Conservation (phyloP, 345 rosid genomes). For the Salix dunnii region DNA sequence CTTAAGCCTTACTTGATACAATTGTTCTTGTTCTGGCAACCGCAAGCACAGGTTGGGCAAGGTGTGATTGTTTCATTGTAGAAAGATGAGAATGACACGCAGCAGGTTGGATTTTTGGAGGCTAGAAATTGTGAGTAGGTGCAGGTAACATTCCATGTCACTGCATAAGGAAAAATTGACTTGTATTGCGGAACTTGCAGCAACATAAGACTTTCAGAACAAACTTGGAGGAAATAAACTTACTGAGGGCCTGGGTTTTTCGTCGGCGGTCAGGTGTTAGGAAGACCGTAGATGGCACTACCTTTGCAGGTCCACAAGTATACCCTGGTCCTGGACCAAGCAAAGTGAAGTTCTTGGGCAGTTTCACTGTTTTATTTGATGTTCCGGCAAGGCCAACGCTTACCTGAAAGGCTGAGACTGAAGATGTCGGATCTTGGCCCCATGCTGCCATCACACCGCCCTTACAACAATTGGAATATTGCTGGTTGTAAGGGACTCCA, state of each 20-base stretch:
- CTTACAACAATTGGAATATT: slow-evolving; percentile 61
- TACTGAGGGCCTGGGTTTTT: slow-evolving; percentile 66
- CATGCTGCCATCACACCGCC: slow-evolving; percentile 58
- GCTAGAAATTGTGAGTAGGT: slow-evolving; percentile 9
- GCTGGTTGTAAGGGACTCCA: slow-evolving; percentile 67
- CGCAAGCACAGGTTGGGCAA: slow-evolving; percentile 12
- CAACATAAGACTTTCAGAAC: slow-evolving; percentile 33
- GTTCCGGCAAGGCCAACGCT: slow-evolving; percentile 66
- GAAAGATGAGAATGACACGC: slow-evolving; percentile 20
- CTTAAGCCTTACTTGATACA: slow-evolving; percentile 53
- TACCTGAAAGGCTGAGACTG: slow-evolving; percentile 63
- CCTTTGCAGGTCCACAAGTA: slow-evolving; percentile 56
- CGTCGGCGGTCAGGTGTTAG: slow-evolving; percentile 49
- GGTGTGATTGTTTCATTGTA: slow-evolving; percentile 12
- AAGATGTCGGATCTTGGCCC: slow-evolving; percentile 57
- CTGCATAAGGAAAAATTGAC: slow-evolving; percentile 8
- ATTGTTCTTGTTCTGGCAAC: slow-evolving; percentile 30
- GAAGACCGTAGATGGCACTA: slow-evolving; percentile 57
- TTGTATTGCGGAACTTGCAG: neutral
- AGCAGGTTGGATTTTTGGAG: slow-evolving; percentile 10
- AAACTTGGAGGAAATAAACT: slow-evolving; percentile 29
- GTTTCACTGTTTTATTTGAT: slow-evolving; percentile 57
- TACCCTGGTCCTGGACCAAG: slow-evolving; percentile 67
- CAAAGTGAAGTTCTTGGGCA: slow-evolving; percentile 60
- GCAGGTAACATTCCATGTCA: slow-evolving; percentile 17